Evolutionary conservation across 2,329 filamentous ascomycete genomes (phyloP).

Genomic region (Xylariaceae sp.): DNA sequence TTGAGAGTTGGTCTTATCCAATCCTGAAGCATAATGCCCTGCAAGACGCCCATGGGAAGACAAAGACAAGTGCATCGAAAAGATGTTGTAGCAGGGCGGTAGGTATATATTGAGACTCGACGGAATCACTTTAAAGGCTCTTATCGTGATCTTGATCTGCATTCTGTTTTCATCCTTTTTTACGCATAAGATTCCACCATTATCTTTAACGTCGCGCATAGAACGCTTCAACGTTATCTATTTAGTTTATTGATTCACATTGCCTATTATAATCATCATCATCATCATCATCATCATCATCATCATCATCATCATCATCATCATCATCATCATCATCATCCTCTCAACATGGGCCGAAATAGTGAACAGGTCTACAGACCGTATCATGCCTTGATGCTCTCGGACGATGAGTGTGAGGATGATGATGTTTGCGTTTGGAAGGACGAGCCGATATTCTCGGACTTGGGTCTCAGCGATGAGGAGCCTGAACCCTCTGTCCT

Average conservation of each 20-base stretch:
- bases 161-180: neutral
- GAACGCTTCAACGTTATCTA: neutral
- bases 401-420: slow-evolving; percentile 21
- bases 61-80: neutral
- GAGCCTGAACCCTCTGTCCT: slow-evolving; percentile 2
- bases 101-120: neutral
- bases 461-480: slow-evolving; percentile 13
- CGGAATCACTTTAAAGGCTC: neutral
- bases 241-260: too few relatives aligned
- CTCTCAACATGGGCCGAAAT: slow-evolving; percentile 7
- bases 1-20: neutral
- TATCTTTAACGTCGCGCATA: neutral
- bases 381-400: slow-evolving; percentile 20
- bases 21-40: neutral
- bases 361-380: slow-evolving; percentile 17
- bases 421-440: slow-evolving; percentile 24
- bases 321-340: too few relatives aligned
- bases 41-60: neutral
- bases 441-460: slow-evolving; percentile 10
- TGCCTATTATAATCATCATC: too few relatives aligned
- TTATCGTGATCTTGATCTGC: neutral
- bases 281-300: too few relatives aligned
- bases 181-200: neutral
- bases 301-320: too few relatives aligned
- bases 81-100: neutral